Evolutionary conservation across 805 yeast genomes (phyloP), one percentile per base, ranked within the genome.

Genomic region (Lachancea meyersii): DNA sequence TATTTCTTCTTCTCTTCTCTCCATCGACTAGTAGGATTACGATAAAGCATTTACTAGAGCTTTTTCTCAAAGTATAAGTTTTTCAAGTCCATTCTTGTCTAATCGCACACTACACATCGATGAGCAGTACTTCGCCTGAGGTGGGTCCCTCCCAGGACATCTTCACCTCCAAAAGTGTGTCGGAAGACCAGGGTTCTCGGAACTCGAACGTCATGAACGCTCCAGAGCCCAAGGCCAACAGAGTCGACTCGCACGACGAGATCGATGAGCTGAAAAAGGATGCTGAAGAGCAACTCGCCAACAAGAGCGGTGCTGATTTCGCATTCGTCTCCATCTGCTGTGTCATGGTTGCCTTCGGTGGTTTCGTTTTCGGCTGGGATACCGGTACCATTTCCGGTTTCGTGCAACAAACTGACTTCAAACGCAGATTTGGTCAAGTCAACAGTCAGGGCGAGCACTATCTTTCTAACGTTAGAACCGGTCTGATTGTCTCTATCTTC

Each of bases 331-430:
- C 50, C 16, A 16, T 49, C 20, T 50, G 54, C 41, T 55, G 58
- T 52, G 43, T 53, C 17, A 50, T 55, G 55, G 54, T 55, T 42
- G 56, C 60, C 19, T 55, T 55, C 43, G 60, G 60, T 51, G 60
- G 60, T 39, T 75, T 79, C 77, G 82, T 80, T 35, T 81, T 79
- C 54, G 88, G 88, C 50, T 81, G 82, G 74, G 88, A 81, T 67
- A 81, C 87, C 36, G 88, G 87, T 70, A 80, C 87, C 52, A 79
- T 80, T 60, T 77, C 85, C 22, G 86, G 86, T 52, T 79, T 81
- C 54, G 82, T 80, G 39, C 76, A 77, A 54, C 60, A 59, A 58
- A 54, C 73, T 16, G 82, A 80, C 55, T 81, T 74, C 66, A 60
- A 60, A 36, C 47, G 55, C 28, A 69, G 85, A 59, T 81, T 80